Evolutionary conservation across 495 filamentous ascomycete genomes (phyloP).

Genomic region (Penicillium daleae): DNA sequence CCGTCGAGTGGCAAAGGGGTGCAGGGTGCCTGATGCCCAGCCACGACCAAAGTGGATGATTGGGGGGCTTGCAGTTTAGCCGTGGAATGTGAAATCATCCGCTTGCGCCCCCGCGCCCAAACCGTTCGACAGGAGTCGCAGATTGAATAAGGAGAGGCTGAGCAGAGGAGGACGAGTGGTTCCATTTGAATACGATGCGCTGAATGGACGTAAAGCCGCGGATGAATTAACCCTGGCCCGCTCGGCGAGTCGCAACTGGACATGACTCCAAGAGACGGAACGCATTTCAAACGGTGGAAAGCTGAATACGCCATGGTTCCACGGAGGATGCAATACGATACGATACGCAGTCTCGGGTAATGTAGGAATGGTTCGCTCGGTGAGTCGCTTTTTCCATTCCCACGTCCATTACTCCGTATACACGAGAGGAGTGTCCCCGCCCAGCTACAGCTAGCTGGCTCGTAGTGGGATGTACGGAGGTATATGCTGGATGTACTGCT

Average conservation of each 20-base stretch:
- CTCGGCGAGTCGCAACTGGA: not conserved
- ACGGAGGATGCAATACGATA: not conserved
- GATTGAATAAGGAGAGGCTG: not conserved
- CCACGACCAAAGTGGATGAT: not conserved
- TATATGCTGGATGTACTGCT: not conserved
- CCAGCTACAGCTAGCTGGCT: not conserved
- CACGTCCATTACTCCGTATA: not conserved
- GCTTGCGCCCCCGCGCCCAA: constrained; percentile 1
- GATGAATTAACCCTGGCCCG: not conserved
- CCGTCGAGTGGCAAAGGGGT: not conserved
- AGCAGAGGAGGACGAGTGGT: too few relatives aligned
- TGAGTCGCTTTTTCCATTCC: constrained; percentile 18
- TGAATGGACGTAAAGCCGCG: not conserved
- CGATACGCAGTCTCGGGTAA: constrained; percentile 24
- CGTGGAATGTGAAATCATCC: constrained; percentile 10
- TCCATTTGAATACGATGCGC: not conserved
- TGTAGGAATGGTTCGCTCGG: constrained; percentile 23
- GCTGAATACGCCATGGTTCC: constrained; percentile 7
- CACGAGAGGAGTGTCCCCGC: not conserved
- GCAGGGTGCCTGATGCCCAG: not conserved
- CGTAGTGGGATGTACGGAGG: not conserved
- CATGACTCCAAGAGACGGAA: too few relatives aligned
- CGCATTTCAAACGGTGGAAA: constrained; percentile 13
- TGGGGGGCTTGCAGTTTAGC: constrained; percentile 3
- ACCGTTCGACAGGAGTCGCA: not conserved